Conservation (phyloP, 306 rosid species). For the Malus asiatica region DNA sequence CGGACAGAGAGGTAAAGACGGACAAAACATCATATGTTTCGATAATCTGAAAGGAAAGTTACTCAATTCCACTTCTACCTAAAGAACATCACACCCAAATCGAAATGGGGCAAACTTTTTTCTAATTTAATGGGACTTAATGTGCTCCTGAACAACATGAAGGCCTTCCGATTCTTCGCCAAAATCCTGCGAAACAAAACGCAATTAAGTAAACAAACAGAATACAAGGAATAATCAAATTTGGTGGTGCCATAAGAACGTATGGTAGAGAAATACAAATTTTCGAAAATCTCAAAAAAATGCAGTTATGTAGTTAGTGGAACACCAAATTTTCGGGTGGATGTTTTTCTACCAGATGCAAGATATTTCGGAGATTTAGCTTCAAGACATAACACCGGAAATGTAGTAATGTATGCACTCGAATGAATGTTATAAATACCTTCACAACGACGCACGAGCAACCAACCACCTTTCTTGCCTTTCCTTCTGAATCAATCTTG, state of each 20-base stretch:
- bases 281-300: too few relatives aligned
- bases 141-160: conserved; percentile 37
- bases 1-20: neutral
- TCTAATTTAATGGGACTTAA: conserved; percentile 27
- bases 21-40: neutral
- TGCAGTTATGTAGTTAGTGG: too few relatives aligned
- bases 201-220: neutral
- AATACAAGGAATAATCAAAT: too few relatives aligned
- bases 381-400: neutral
- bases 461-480: conserved; percentile 60
- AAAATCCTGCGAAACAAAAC: conserved; percentile 21
- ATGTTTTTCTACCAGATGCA: too few relatives aligned
- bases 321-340: too few relatives aligned
- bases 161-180: conserved; percentile 40
- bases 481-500: conserved; percentile 81
- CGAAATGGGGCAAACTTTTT: neutral
- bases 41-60: neutral
- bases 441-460: conserved; percentile 77
- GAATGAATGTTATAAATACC: conserved; percentile 21
- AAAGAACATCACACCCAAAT: too few relatives aligned
- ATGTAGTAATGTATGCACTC: neutral
- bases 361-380: too few relatives aligned
- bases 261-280: too few relatives aligned
- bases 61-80: neutral
- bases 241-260: too few relatives aligned